These are phyloP conservation scores for Phytophthora parvispora DNA, from an alignment of 352 stramenopile genomes.

Conservation along the genomic window DNA sequence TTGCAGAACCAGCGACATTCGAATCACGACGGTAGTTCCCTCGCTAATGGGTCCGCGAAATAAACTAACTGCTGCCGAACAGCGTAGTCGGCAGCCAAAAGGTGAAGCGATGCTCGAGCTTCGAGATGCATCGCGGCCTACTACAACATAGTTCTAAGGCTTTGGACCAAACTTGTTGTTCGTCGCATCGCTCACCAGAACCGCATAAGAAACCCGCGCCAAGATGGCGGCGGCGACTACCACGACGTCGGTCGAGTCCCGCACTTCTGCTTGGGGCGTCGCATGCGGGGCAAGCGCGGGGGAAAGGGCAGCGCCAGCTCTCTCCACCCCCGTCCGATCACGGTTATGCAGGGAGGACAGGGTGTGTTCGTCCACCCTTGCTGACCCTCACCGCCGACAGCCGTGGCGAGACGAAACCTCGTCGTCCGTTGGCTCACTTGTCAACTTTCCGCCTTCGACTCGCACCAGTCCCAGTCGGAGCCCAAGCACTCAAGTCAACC, in stretches of 20 bases:
- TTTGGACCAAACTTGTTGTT: background rate
- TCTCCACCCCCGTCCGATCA: constrained; percentile 5
- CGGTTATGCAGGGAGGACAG: constrained; percentile 20
- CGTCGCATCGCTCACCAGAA: background rate
- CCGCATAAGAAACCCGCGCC: background rate
- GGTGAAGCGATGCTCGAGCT: too few relatives aligned
- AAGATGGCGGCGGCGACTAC: constrained; percentile 12
- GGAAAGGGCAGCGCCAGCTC: constrained; percentile 16
- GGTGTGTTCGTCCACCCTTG: constrained; percentile 20
- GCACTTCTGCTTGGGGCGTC: constrained; percentile 28
- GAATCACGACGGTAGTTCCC: constrained; percentile 9
- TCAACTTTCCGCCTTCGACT: constrained; percentile 35
- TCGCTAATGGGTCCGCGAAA: background rate
- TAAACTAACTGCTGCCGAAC: constrained; percentile 1
- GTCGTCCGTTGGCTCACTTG: constrained; percentile 41
- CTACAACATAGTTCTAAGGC: too few relatives aligned
- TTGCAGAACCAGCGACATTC: constrained; percentile 24
- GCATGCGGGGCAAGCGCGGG: constrained; percentile 13
- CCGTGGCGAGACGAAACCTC: constrained; percentile 21
- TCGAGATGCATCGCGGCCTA: background rate
- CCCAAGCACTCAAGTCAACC: constrained; percentile 24
- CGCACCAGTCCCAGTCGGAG: constrained; percentile 18
- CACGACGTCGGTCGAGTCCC: background rate
- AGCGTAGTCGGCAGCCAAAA: background rate
- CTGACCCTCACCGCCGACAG: constrained; percentile 27